Conservation (phyloP, 2,329 filamentous ascomycete species). For the Penicillium janthinellum region DNA sequence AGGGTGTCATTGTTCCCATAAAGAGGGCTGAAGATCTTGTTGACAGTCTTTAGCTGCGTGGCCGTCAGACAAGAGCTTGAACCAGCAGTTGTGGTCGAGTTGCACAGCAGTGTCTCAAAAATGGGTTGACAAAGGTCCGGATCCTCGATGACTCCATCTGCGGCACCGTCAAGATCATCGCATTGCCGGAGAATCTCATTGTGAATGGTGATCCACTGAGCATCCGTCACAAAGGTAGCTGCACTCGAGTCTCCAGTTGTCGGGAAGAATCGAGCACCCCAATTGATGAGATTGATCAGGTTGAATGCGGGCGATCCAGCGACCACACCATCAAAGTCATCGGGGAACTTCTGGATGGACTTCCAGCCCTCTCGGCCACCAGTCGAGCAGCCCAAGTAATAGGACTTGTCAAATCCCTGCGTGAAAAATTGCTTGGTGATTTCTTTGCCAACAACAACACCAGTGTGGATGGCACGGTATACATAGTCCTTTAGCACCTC, state of each 20-base stretch:
- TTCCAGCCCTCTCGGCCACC: slow-evolving; percentile 63
- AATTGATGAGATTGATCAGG: slow-evolving; percentile 45
- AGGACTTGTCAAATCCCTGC: slow-evolving; percentile 44
- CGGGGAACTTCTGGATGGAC: slow-evolving; percentile 55
- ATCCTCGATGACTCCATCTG: slow-evolving; percentile 22
- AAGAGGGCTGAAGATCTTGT: slow-evolving; percentile 10
- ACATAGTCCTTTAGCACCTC: slow-evolving; percentile 44
- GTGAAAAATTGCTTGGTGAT: slow-evolving; percentile 54
- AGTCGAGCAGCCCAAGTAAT: slow-evolving; percentile 57
- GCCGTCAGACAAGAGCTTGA: slow-evolving; percentile 3
- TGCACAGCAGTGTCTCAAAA: slow-evolving; percentile 7
- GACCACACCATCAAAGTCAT: slow-evolving; percentile 57
- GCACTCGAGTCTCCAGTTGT: slow-evolving; percentile 37
- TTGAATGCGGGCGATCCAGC: slow-evolving; percentile 45
- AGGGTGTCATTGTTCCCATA: slow-evolving; percentile 20
- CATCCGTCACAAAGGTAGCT: slow-evolving; percentile 19
- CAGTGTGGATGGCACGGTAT: slow-evolving; percentile 51
- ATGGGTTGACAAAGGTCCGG: slow-evolving; percentile 1
- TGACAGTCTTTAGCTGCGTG: slow-evolving; percentile 8
- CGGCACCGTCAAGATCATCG: slow-evolving; percentile 10
- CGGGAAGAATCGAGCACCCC: slow-evolving; percentile 41
- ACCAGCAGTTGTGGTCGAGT: slow-evolving; percentile 10
- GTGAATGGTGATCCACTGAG: slow-evolving; percentile 19
- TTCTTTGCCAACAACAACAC: slow-evolving; percentile 51
- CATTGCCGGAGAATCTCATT: slow-evolving; percentile 8